Conservation (phyloP, 441 rosid species). For the Melastoma candidum region DNA sequence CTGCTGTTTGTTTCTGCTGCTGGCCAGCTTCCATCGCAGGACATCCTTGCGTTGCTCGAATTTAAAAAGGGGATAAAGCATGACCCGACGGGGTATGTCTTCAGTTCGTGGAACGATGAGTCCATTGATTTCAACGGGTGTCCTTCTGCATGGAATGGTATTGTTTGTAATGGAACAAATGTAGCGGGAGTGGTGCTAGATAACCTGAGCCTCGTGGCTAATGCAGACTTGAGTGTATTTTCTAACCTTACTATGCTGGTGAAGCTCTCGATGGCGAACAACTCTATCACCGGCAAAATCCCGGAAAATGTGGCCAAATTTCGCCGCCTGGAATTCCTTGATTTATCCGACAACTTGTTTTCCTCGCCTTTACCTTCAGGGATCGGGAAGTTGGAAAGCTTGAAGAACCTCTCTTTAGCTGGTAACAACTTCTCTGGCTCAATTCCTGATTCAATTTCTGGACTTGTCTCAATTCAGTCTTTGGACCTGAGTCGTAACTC, state of each 20-base stretch:
- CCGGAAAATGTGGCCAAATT: constrained; percentile 55
- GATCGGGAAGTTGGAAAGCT: constrained; percentile 53
- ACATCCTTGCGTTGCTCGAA: constrained; percentile 82
- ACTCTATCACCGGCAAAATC: constrained; percentile 59
- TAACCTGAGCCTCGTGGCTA: constrained; percentile 68
- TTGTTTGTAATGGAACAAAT: constrained; percentile 84
- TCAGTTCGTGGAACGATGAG: constrained; percentile 91
- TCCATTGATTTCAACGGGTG: constrained; percentile 92
- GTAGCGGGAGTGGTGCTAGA: constrained; percentile 86
- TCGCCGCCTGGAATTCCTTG: constrained; percentile 66
- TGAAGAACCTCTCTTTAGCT: constrained; percentile 65
- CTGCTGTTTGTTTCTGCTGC: constrained; percentile 36
- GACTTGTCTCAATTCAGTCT: constrained; percentile 58
- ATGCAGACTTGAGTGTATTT: constrained; percentile 65
- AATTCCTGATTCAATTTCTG: constrained; percentile 57
- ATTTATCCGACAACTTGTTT: constrained; percentile 70
- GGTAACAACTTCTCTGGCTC: constrained; percentile 92
- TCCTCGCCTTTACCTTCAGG: constrained; percentile 48
- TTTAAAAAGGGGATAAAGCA: constrained; percentile 92
- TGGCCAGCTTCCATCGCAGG: constrained; percentile 98
- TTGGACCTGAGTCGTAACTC: constrained; percentile 82
- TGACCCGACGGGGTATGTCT: constrained; percentile 94
- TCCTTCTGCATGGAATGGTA: constrained; percentile 95
- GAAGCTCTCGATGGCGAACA: constrained; percentile 81
- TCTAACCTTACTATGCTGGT: constrained; percentile 82